Conservation (phyloP, 495 filamentous ascomycete genomes). For the Penicillium mononematosum region DNA sequence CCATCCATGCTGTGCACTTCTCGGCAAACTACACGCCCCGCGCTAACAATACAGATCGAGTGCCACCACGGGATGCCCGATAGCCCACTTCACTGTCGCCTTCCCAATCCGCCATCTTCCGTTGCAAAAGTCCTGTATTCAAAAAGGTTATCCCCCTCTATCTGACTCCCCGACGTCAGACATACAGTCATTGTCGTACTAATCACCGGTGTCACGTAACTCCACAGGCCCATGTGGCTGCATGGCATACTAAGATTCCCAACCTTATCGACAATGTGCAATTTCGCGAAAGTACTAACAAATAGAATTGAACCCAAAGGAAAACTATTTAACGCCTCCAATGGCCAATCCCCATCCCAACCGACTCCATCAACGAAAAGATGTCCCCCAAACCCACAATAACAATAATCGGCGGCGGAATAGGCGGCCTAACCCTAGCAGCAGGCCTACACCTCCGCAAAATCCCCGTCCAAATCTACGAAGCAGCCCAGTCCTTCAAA, state of each 20-base stretch:
- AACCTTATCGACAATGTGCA: background rate
- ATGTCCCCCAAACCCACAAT: conserved; percentile 21
- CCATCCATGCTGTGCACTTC: background rate
- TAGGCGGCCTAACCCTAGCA: conserved; percentile 57
- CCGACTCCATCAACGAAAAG: too few species aligned
- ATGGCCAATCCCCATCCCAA: too few species aligned
- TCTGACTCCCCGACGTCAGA: background rate
- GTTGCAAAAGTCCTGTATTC: background rate
- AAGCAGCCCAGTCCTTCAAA: conserved; percentile 49
- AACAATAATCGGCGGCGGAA: conserved; percentile 61
- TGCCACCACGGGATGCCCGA: background rate
- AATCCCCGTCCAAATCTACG: conserved; percentile 53
- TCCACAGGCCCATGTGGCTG: background rate
- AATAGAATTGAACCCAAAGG: too few species aligned
- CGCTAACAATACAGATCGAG: background rate
- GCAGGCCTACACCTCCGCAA: conserved; percentile 52
- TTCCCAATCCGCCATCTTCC: background rate
- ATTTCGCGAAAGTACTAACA: too few species aligned
- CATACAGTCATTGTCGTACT: background rate
- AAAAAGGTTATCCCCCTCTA: background rate
- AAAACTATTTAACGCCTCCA: too few species aligned
- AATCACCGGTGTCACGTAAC: background rate
- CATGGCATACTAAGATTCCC: background rate
- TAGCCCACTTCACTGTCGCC: background rate
- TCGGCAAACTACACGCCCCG: background rate